Base-by-base conservation (phyloP, 2,329 filamentous ascomycete genomes). In the Penicillium sp. region DNA sequence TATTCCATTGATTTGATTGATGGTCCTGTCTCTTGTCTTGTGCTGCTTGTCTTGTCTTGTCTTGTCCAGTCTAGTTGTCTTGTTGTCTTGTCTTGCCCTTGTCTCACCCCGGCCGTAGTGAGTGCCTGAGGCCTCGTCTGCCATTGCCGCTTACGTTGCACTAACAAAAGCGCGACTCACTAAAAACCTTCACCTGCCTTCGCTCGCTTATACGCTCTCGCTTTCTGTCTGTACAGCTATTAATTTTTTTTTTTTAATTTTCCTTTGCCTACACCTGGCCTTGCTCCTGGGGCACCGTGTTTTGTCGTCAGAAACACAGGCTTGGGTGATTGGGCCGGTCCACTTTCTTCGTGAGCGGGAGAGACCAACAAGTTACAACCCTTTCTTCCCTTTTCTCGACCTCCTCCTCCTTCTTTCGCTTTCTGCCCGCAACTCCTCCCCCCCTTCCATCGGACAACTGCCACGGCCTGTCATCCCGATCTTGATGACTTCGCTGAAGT, bases 401-500 rank as follows among this genome's bases (percentile, higher is more conserved):
- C 12, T 33, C 40, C 23, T 28, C 28, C 43, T 35, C 18, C 18
- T 33, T 43, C 35, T 33, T 46, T 47, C 47, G 28, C 45, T 35
- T 30, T 38, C 56, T 38, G 40, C 26, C 33, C 23, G 20, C 12
- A 14, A 24, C 50, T 5, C 16, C 35, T 33, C 28, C 8, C 12
- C 6, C 30, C 30, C 14, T 35, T 16, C 30, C 30, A 35, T 35
- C 12, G n/a, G n/a, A n/a, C 20, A 50, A 33, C 21, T 26, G 7
- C 14, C 14, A 1, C 38, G 26, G 26, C 35, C 6, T 14, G 11
- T 21, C 40, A 14, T 35, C 26, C 14, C 21, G 30, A 26, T 56
- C 53, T 56, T 49, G 49, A 61, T 56, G 43, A 42, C 30, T 46
- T 53, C 55, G 21, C 24, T 28, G 49, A 48, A 47, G 35, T 53